phyloP scores from a whole-genome alignment of 345 rosid genomes.

The thale cress (Arabidopsis thaliana) region DNA sequence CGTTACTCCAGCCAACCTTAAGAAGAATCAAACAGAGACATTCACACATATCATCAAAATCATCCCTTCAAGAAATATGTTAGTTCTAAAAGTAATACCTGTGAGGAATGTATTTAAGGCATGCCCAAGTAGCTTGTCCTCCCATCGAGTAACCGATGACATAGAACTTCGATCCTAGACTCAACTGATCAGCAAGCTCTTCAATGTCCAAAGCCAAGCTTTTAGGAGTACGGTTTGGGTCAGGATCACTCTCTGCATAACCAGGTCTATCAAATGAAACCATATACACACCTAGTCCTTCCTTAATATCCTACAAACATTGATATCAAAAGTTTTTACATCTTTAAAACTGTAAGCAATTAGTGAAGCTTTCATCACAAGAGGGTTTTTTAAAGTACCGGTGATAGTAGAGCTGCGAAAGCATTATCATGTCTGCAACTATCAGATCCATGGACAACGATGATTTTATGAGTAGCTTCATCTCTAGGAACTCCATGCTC shows the following conservation, averaged over 20 bases:
- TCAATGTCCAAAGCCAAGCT: constrained; percentile 67
- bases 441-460: constrained; percentile 57
- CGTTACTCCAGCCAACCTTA: constrained; percentile 64
- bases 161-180: constrained; percentile 61
- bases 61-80: not conserved
- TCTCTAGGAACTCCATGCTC: constrained; percentile 62
- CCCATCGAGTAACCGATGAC: constrained; percentile 67
- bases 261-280: constrained; percentile 76
- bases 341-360: not conserved
- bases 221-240: constrained; percentile 56
- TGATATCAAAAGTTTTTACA: not conserved
- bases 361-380: not conserved
- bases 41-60: not conserved
- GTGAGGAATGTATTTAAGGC: constrained; percentile 75
- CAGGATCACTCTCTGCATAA: constrained; percentile 76
- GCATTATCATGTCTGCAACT: constrained; percentile 54
- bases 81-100: constrained; percentile 45
- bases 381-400: constrained; percentile 37
- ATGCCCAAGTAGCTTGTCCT: constrained; percentile 58
- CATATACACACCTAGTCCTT: constrained; percentile 59
- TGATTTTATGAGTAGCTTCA: constrained; percentile 53
- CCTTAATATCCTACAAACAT: constrained; percentile 56
- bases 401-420: constrained; percentile 47
- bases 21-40: constrained; percentile 8
- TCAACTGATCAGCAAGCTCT: constrained; percentile 73